A percentile compares a stretch with the other conserved stretches of the same genome.
Conservation (phyloP, 1,284 basidiomycete genomes). For the Moesziomyces sp. region DNA sequence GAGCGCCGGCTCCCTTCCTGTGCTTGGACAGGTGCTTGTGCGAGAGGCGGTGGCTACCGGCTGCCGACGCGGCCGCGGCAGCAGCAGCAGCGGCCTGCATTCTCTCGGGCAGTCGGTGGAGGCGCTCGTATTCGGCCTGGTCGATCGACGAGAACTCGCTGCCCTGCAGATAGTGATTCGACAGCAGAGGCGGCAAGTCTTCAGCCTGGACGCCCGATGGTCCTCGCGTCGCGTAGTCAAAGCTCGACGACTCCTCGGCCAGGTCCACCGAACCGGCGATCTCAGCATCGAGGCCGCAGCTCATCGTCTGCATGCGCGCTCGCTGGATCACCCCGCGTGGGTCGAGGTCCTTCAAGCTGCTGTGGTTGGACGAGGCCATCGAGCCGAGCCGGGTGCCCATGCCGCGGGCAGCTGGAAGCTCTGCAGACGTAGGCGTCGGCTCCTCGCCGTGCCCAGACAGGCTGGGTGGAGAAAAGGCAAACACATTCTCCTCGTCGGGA, state of each 20-base stretch:
- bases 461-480: slow-evolving; percentile 38
- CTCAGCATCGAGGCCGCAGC: slow-evolving; percentile 42
- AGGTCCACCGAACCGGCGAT: slow-evolving; percentile 12
- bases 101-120: slow-evolving; percentile 34
- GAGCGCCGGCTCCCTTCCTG: slow-evolving; percentile 17
- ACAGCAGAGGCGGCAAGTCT: slow-evolving; percentile 40
- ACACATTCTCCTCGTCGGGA: slow-evolving; percentile 24
- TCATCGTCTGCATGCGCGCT: slow-evolving; percentile 11
- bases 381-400: slow-evolving; percentile 9
- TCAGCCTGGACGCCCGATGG: slow-evolving; percentile 15
- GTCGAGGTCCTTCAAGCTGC: slow-evolving; percentile 24
- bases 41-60: slow-evolving; percentile 6
- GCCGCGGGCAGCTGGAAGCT: neutral
- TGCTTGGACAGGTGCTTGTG: slow-evolving; percentile 30
- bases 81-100: slow-evolving; percentile 13
- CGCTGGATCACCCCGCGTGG: slow-evolving; percentile 35
- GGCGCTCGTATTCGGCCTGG: slow-evolving; percentile 24
- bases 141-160: slow-evolving; percentile 18
- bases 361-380: slow-evolving; percentile 28
- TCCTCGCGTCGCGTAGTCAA: neutral
- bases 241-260: slow-evolving; percentile 1
- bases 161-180: slow-evolving; percentile 41
- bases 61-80: slow-evolving; percentile 5
- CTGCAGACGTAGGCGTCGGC: neutral
- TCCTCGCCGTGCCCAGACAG: slow-evolving; percentile 14